These are phyloP conservation scores for Naganishia liquefaciens DNA, from an alignment of 1,284 basidiomycete genomes.

Conservation along the genomic window DNA sequence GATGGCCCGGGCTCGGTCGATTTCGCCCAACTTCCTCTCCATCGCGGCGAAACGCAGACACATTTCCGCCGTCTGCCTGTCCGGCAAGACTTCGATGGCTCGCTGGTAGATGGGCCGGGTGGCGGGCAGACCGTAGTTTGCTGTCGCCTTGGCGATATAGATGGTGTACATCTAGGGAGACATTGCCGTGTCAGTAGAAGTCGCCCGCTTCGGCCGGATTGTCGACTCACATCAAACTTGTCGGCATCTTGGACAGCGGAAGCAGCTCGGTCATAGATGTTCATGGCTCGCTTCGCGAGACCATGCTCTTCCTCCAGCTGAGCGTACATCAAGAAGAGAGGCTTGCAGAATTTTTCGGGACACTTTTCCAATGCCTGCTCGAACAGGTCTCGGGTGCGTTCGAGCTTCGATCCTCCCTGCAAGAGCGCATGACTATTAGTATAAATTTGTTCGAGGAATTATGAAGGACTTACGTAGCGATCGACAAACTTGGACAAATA, in stretches of 20 bases:
- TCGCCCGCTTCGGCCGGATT: not conserved
- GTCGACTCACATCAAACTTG: slow-evolving; percentile 79
- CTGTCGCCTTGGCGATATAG: slow-evolving; percentile 95
- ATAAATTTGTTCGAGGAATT: not conserved
- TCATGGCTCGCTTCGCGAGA: slow-evolving; percentile 93
- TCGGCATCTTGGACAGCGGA: slow-evolving; percentile 81
- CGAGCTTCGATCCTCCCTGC: slow-evolving; percentile 87
- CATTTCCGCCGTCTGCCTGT: slow-evolving; percentile 95
- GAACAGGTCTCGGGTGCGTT: slow-evolving; percentile 92
- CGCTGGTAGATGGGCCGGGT: slow-evolving; percentile 96
- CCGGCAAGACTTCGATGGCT: slow-evolving; percentile 89
- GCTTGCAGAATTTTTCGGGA: slow-evolving; percentile 90
- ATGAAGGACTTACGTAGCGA: slow-evolving; percentile 71
- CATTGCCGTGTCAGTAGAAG: slow-evolving; percentile 1
- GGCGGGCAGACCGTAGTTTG: slow-evolving; percentile 92
- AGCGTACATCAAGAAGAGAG: slow-evolving; percentile 93
- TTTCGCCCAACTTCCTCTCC: slow-evolving; percentile 97
- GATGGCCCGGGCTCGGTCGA: slow-evolving; percentile 92
- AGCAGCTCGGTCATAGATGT: slow-evolving; percentile 90
- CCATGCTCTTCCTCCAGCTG: slow-evolving; percentile 93
- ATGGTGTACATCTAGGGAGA: slow-evolving; percentile 81
- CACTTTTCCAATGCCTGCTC: slow-evolving; percentile 97
- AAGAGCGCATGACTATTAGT: slow-evolving; percentile 25
- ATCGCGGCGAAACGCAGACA: slow-evolving; percentile 92
- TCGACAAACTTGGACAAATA: slow-evolving; percentile 97